Base-by-base conservation (phyloP, 2,329 filamentous ascomycete species). In the Orbilia ellipsospora region DNA sequence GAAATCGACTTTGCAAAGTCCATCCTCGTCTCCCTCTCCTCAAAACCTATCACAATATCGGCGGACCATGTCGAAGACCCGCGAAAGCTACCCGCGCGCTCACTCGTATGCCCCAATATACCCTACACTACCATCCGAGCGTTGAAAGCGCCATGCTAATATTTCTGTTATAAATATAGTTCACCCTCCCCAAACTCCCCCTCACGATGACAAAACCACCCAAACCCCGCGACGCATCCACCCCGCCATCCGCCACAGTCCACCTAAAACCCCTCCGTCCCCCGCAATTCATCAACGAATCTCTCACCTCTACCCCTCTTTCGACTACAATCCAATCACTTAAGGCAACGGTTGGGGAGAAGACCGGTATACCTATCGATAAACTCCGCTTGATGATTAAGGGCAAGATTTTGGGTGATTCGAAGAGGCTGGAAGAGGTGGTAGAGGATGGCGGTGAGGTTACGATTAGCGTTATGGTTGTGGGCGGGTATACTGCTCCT, bases 61-160 rank as follows among this genome's bases (percentile, higher is more conserved):
- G 86, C 92, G 78, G 93, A 98, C 82, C 91, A 97, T 88, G 90
- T 96, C 82, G 92, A 94, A 83, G 92, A 97, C 81, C 89, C 92
- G 59, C 90, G 89, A 80, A 88, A 87, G 78, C 94, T 94, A 81
- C 91, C 92, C 23, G 85, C 91, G 26, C 89, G 91, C 77, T 86
- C 89, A 78, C 90, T 93, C 15, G 94, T 97, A 87, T 55, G 55
- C 57, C 42, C 81, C 54, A 63, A 62, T 7, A 60, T 20, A 23
- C 31, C 18, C 5, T 52, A 23, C n/a, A 8, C 23, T 23, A 23
- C 23, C 23, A 23, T 23, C 23, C 23, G 23, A 23, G 4, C 23
- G 6, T n/a, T 44, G 6, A 44, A n/a, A 44, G 2, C 40, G 5
- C 40, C 40, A 44, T 44, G 40, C n/a, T 23, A 23, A 23, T 2